Evolutionary conservation across 1,284 basidiomycete genomes (phyloP).

Genomic region (Boletus subluridellus): DNA sequence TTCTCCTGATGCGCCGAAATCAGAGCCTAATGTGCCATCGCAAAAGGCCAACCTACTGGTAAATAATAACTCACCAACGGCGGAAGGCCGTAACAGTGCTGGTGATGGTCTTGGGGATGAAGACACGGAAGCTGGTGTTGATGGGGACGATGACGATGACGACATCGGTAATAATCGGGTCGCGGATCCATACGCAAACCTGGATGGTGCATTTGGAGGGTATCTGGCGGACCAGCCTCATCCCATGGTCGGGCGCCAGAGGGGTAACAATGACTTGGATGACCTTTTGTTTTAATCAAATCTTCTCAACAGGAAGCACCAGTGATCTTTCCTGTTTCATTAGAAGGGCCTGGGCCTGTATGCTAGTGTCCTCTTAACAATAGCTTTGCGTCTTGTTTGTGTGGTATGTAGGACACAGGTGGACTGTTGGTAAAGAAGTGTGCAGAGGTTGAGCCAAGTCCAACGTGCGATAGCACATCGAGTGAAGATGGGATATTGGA

Average conservation of each 20-base stretch:
- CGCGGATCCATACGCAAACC: conserved; percentile 70
- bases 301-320: neutral
- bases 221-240: conserved; percentile 64
- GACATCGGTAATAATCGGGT: conserved; percentile 33
- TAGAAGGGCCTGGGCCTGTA: conserved; percentile 3
- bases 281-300: conserved; percentile 51
- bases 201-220: conserved; percentile 67
- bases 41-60: conserved; percentile 11
- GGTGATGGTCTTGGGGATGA: conserved; percentile 10
- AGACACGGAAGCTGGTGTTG: conserved; percentile 16
- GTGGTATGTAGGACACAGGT: conserved; percentile 15
- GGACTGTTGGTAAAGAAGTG: neutral
- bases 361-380: conserved; percentile 5
- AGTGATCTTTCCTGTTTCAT: neutral
- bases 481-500: neutral
- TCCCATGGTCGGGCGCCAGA: conserved; percentile 41
- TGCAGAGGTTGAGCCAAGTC: neutral
- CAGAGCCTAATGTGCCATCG: conserved; percentile 9
- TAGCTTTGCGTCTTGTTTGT: neutral
- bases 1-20: conserved; percentile 21
- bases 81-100: neutral
- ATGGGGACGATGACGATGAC: conserved; percentile 35
- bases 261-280: conserved; percentile 37
- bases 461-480: neutral
- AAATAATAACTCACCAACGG: neutral